These are phyloP conservation scores for Carex arenaria DNA, from an alignment of 202 grass and related monocot genomes.

Conservation along the genomic window DNA sequence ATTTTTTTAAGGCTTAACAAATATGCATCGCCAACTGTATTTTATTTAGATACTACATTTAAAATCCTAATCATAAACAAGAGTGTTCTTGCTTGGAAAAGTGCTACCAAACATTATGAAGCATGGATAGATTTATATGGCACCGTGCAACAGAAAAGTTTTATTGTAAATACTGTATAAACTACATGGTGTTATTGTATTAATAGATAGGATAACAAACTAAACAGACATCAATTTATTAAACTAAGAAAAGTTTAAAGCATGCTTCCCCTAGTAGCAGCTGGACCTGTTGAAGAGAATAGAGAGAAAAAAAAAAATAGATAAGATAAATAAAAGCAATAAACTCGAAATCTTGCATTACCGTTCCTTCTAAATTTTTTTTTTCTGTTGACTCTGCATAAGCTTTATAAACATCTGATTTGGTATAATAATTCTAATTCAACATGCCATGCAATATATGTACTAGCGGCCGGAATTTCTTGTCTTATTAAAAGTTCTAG, in stretches of 20 bases:
- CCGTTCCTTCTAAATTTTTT: neutral
- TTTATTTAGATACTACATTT: neutral
- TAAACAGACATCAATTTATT: neutral
- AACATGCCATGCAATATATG: neutral
- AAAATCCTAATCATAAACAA: neutral
- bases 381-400: neutral
- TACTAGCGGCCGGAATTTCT: neutral
- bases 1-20: neutral
- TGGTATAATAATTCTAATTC: neutral
- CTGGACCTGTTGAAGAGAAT: neutral
- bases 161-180: neutral
- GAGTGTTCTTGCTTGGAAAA: neutral
- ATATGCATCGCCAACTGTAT: neutral
- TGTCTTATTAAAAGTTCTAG: neutral
- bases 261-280: constrained; percentile 8
- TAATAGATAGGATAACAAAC: neutral
- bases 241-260: neutral
- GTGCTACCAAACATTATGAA: neutral
- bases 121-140: neutral
- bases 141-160: neutral
- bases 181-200: neutral
- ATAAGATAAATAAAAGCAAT: neutral
- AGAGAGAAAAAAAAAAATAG: neutral
- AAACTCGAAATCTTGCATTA: neutral
- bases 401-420: neutral